A percentile compares a stretch with the other conserved stretches of the same genome.
Evolutionary conservation across 371 early-diverging fungal genomes (phyloP).

Genomic region (Mortierella sp.): DNA sequence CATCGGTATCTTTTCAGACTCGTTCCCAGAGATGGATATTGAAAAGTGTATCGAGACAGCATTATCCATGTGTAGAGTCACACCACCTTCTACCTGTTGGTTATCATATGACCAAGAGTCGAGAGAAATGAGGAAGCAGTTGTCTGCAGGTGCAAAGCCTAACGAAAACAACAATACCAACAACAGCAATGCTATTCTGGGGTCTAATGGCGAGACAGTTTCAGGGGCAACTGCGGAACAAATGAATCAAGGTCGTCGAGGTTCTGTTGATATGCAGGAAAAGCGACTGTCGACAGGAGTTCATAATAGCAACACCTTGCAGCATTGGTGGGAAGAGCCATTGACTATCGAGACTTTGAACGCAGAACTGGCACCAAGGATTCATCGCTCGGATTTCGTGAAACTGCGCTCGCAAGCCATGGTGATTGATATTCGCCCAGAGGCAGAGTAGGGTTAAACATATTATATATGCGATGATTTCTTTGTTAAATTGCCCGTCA

Average conservation of each 20-base stretch:
- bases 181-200: not conserved
- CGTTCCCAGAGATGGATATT: constrained; percentile 79
- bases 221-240: not conserved
- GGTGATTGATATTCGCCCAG: constrained; percentile 72
- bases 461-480: constrained; percentile 9
- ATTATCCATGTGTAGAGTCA: constrained; percentile 76
- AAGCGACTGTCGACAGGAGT: not conserved
- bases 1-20: constrained; percentile 72
- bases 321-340: constrained; percentile 72
- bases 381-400: constrained; percentile 65
- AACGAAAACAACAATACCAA: not conserved
- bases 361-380: constrained; percentile 70
- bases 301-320: constrained; percentile 1
- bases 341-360: constrained; percentile 67
- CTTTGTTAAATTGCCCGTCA: not conserved
- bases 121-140: constrained; percentile 30
- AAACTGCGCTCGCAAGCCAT: constrained; percentile 65
- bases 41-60: constrained; percentile 78
- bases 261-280: not conserved
- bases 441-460: constrained; percentile 62
- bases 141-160: constrained; percentile 3
- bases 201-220: not conserved
- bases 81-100: constrained; percentile 65
- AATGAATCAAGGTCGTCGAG: not conserved
- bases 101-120: constrained; percentile 53